Evolutionary conservation across 306 rosid species (phyloP), one percentile per base, ranked within the genome.

Genomic region (Cicer yamashitae): DNA sequence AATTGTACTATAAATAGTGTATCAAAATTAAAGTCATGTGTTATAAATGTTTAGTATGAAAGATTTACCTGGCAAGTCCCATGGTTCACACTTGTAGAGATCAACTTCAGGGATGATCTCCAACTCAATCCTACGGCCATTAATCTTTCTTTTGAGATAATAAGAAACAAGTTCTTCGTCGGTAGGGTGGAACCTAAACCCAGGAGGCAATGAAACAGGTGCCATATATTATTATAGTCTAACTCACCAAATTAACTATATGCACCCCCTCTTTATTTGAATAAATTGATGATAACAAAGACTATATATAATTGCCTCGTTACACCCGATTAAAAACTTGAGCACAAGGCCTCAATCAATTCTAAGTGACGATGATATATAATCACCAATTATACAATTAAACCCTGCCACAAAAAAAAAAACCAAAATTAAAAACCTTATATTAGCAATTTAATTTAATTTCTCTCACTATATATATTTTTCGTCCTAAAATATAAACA

Each of bases 71-170:
- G 99, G 99, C 76, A 94, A 89, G 76, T 92, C 97, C 99, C 99
- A 94, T 6, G 99, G 99, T 74, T 94, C 99, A 71, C 97, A 94
- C 83, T 94, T 94, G 90, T 94, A 94, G 43, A 94, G 93, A 88
- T 94, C 99, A 76, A 94, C 97, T 78, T 94, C 99, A 45, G 97
- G 96, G 76, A 94, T 94, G 88, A 94, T 77, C 85, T 94, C 99
- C 52, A 94, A 71, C 66, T 94, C 97, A 58, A 94, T 94, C 82
- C 80, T 84, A 34, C 90, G 92, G 38, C 99, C 96, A 44, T 94
- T 94, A 67, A 94, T 94, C 89, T 94, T 94, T 37, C 97, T 84
- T 69, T 92, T 94, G 63, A 94, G 96, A 60, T 94, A 94, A 74
- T 94, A 94, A 6, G 93, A 91, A 30, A 94, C 96, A 1, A 94